Base-by-base conservation (phyloP, 768 basidiomycete species). In the Glaciozyma martinii region DNA sequence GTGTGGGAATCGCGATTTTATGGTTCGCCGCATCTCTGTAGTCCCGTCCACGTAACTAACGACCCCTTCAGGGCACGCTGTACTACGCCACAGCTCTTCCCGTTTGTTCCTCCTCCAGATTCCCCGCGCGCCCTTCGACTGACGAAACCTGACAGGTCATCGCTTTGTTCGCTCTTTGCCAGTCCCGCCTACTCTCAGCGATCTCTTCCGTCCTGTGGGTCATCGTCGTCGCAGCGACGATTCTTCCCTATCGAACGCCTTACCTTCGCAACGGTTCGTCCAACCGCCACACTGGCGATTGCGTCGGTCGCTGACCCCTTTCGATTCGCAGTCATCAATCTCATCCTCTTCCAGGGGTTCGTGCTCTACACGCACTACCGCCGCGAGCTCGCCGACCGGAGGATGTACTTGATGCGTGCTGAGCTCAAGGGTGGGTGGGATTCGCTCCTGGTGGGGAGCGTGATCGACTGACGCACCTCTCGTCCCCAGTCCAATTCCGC, bases 341-440 rank as follows among this genome's bases (percentile, higher is more conserved):
- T 88, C 71, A 76, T 86, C 59, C 72, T 88, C n/a, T 93, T 87
- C 75, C 87, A 90, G 66, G 80, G 78, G 5, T 90, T 93, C 76
- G 77, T 94, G 65, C 82, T 92, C 25, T 89, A 86, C 73, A 82
- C 80, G 65, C 78, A 79, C 46, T 82, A 81, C 73, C 76, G 77
- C 44, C 78, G 78, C 55, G 75, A 80, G 73, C 60, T 72, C 44
- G 62, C 79, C 27, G 85, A 88, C 72, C 79, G 88, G 46, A 80
- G 85, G 37, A 78, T 87, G 52, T 86, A 84, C 75, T 83, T 82
- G 16, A 78, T 87, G 61, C 82, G 87, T 25, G 83, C 85, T 72
- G 86, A 88, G 76, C 81, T 89, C 66, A 89, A 89, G 76, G 42
- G 53, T 54, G 16, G 5, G 53, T 10, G 21, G 10, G 50, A 8